These are phyloP conservation scores for Suhomyces panamericanus DNA, from an alignment of 1,139 yeast genomes.

Conservation along the genomic window DNA sequence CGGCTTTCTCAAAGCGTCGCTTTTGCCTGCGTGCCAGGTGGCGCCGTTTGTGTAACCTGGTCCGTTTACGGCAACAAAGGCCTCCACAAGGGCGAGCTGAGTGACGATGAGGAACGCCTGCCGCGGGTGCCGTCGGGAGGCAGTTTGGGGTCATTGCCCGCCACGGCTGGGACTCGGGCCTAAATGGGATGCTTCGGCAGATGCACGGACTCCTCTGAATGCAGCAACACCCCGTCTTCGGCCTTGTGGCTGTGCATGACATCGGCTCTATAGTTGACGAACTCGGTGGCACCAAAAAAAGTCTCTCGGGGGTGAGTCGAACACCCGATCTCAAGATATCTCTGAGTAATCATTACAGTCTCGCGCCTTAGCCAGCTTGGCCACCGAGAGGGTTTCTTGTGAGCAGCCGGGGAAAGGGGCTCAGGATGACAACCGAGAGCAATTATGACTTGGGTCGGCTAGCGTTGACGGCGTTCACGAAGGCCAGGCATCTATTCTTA, in stretches of 20 bases:
- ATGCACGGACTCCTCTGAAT: not conserved
- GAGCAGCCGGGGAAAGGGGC: not conserved
- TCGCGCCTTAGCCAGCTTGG: slow-evolving; percentile 83
- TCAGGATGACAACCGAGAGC: not conserved
- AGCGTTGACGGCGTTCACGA: no score
- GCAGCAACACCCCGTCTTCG: no score
- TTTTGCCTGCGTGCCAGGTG: not conserved
- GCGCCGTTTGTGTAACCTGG: slow-evolving; percentile 4
- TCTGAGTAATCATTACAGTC: slow-evolving; percentile 61
- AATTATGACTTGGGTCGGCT: no score
- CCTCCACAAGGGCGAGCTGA: not conserved
- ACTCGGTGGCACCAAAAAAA: slow-evolving; percentile 5
- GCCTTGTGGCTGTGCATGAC: no score
- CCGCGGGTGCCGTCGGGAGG: slow-evolving; percentile 5
- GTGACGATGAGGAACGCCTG: slow-evolving; percentile 2
- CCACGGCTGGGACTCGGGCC: slow-evolving; percentile 2
- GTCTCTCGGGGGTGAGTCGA: slow-evolving; percentile 84
- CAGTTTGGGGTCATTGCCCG: not conserved
- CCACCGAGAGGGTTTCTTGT: slow-evolving; percentile 54
- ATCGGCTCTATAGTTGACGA: no score
- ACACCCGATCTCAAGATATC: slow-evolving; percentile 82
- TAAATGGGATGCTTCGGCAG: slow-evolving; percentile 1
- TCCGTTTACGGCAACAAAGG: not conserved
- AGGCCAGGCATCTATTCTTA: no score
- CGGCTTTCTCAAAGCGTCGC: slow-evolving; percentile 2